phyloP scores from a whole-genome alignment of 805 yeast species.

The Candida piceae region DNA sequence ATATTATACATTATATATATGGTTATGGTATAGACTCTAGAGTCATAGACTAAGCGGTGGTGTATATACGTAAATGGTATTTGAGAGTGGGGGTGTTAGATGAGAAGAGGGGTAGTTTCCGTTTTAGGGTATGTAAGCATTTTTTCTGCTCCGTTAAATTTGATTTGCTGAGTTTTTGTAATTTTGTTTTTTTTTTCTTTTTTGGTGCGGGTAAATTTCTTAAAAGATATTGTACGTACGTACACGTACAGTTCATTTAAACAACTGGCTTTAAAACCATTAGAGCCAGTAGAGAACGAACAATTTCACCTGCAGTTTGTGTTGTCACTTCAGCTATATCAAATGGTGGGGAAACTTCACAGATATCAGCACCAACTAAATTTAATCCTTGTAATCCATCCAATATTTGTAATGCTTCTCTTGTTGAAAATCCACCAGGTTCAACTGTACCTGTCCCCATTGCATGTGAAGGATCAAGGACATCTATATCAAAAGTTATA shows the following conservation, averaged over 20 bases:
- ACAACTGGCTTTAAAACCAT: conserved; percentile 14
- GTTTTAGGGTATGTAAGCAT: no score
- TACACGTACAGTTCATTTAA: background rate
- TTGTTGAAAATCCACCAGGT: conserved; percentile 62
- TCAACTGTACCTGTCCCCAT: conserved; percentile 74
- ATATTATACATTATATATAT: no score
- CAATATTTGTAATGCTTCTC: conserved; percentile 54
- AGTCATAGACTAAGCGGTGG: no score
- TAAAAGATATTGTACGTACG: background rate
- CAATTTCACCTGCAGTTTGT: conserved; percentile 16
- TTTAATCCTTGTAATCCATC: conserved; percentile 52
- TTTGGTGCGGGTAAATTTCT: background rate
- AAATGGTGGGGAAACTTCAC: conserved; percentile 62
- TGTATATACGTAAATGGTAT: no score
- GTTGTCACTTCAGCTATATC: conserved; percentile 33
- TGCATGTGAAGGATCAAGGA: conserved; percentile 71
- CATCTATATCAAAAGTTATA: conserved; percentile 49
- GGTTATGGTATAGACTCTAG: no score
- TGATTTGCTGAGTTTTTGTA: background rate
- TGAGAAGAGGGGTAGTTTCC: no score
- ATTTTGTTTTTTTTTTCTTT: background rate
- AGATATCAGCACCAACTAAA: conserved; percentile 68
- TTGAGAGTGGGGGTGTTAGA: no score
- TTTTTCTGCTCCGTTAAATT: no score
- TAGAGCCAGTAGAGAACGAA: conserved; percentile 11